Evolutionary conservation across 495 filamentous ascomycete genomes (phyloP).

Genomic region (Penicillium bovifimosum): DNA sequence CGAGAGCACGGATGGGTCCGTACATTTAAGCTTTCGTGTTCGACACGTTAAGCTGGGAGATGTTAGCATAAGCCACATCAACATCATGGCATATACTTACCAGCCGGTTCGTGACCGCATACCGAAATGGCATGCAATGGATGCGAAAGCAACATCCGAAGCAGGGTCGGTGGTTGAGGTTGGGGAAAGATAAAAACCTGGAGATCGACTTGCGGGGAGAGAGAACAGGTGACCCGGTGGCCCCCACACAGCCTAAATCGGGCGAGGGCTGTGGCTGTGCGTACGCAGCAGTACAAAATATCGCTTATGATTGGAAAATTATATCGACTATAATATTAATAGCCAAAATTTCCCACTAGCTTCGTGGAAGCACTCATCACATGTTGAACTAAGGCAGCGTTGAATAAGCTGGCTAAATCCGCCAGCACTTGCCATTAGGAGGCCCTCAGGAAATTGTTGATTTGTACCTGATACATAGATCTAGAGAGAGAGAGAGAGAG

Average conservation of each 20-base stretch:
- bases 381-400: no score
- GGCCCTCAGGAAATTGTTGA: no score
- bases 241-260: slow-evolving; percentile 12
- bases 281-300: not conserved
- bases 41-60: slow-evolving; percentile 53
- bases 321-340: not conserved
- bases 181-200: slow-evolving; percentile 17
- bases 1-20: slow-evolving; percentile 4
- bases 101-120: slow-evolving; percentile 43
- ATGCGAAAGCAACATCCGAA: slow-evolving; percentile 28
- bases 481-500: no score
- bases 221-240: slow-evolving; percentile 23
- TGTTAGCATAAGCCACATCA: not conserved
- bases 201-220: slow-evolving; percentile 24
- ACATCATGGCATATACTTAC: not conserved
- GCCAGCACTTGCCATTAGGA: no score
- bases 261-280: not conserved
- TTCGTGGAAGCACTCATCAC: no score
- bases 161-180: not conserved
- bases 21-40: slow-evolving; percentile 59
- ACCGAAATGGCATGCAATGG: slow-evolving; percentile 30
- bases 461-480: no score
- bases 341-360: no score
- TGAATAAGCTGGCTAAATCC: no score
- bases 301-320: not conserved